Percentiles rank a stretch among this genome's conserved stretches.
Evolutionary conservation across 2,329 filamentous ascomycete species (phyloP).

Genomic region (Alternaria dauci): DNA sequence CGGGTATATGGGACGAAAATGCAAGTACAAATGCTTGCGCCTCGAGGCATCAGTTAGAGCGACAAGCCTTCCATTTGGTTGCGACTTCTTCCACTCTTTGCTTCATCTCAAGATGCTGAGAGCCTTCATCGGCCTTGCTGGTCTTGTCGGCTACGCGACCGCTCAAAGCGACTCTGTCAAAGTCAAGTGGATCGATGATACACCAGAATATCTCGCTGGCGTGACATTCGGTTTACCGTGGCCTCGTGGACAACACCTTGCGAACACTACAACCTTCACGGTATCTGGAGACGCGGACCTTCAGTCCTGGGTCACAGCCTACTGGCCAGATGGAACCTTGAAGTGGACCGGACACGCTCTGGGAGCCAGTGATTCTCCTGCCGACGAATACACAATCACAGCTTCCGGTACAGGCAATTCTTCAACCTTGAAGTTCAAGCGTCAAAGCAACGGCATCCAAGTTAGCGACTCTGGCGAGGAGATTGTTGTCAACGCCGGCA

Average conservation of each 20-base stretch:
- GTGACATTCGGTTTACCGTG: slow-evolving; percentile 54
- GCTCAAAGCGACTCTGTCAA: slow-evolving; percentile 33
- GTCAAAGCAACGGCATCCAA: slow-evolving; percentile 31
- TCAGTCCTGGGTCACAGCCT: slow-evolving; percentile 66
- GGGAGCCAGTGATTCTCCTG: slow-evolving; percentile 51
- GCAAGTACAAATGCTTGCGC: slow-evolving; percentile 21
- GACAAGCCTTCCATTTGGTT: slow-evolving; percentile 2
- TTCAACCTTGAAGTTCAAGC: slow-evolving; percentile 15
- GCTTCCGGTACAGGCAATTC: slow-evolving; percentile 37
- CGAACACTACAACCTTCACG: slow-evolving; percentile 48
- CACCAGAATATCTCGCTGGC: slow-evolving; percentile 40
- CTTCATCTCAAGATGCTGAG: slow-evolving; percentile 22
- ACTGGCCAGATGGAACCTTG: slow-evolving; percentile 68
- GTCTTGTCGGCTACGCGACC: slow-evolving; percentile 23
- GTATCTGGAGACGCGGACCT: slow-evolving; percentile 45
- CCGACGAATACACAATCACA: slow-evolving; percentile 57
- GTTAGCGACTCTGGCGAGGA: slow-evolving; percentile 34
- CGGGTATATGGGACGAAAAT: slow-evolving; percentile 6
- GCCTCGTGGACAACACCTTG: slow-evolving; percentile 48
- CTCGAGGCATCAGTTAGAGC: background rate
- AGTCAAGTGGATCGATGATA: slow-evolving; percentile 45
- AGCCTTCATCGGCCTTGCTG: slow-evolving; percentile 23
- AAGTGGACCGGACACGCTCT: slow-evolving; percentile 70
- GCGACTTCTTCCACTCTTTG: slow-evolving; percentile 12
- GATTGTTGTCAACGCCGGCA: slow-evolving; percentile 45